Evolutionary conservation across 805 yeast genomes (phyloP), one percentile per base, ranked within the genome.

Genomic region (Scheffersomyces amazonensis): DNA sequence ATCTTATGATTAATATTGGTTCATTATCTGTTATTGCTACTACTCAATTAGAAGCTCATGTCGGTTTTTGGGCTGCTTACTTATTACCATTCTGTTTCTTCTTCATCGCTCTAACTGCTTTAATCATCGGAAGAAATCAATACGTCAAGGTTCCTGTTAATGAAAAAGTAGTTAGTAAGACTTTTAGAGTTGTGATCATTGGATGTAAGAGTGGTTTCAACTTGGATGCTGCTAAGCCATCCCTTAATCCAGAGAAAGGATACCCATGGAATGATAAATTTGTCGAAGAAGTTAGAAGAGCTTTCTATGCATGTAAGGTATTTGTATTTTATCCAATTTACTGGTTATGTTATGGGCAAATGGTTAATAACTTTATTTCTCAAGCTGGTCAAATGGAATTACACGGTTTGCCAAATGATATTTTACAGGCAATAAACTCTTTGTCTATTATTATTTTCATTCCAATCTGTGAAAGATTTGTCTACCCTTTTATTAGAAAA

Each of bases 381-480:
- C 87, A 82, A 56, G 87, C 90, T 29, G 84, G 80, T 40, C 71
- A 75, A 47, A 80, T 83, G 86, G 78, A 81, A 49, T 66, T 75
- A 37, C 87, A 85, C 57, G 84, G 86, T 28, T 71, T 84, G 48
- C 91, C 95, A 46, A 85, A 85, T 56, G 93, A 84, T 68, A 69
- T 84, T 50, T 74, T 85, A 68, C 83, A 80, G 60, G 81, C 79
- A 53, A 74, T 85, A 47, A 83, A 85, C 61, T 83, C 93, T 16
- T 64, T 85, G 47, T 80, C 87, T 23, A 74, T 85, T 49, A 81
- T 85, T 48, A 66, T 85, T 13, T 80, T 83, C 59, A 81, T 85
- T 46, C 95, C 93, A 40, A 67, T 84, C 48, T 72, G 73, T 60
- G 87, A 84, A 56, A 60, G 69, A 40, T 49, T 69, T 13, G 39